Conservation (phyloP, 306 rosid genomes). For the Hylodesmum podocarpum region DNA sequence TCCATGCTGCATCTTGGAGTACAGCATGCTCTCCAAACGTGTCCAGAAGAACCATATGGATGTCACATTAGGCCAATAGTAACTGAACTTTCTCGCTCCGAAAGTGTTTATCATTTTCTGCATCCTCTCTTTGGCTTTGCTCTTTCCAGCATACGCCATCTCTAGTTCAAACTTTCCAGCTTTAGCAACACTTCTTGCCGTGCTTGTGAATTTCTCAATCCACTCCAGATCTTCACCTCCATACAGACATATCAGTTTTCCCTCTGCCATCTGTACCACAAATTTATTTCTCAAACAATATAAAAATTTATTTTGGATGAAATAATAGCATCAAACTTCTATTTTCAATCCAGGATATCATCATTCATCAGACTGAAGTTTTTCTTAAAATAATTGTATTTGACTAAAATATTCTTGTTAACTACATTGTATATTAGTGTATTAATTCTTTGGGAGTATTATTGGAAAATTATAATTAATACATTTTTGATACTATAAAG, state of each 20-base stretch:
- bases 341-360: no score
- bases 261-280: slow-evolving; percentile 48
- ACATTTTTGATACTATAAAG: background rate
- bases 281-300: no score
- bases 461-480: background rate
- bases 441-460: background rate
- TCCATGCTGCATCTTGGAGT: slow-evolving; percentile 57
- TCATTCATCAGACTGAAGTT: no score
- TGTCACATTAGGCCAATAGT: slow-evolving; percentile 48
- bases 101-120: slow-evolving; percentile 43
- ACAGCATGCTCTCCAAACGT: slow-evolving; percentile 79
- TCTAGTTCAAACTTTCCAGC: slow-evolving; percentile 44
- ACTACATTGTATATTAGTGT: no score
- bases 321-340: no score
- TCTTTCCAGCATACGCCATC: slow-evolving; percentile 72
- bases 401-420: no score
- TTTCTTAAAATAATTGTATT: no score
- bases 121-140: slow-evolving; percentile 60
- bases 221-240: slow-evolving; percentile 82
- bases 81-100: slow-evolving; percentile 43
- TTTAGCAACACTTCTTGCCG: slow-evolving; percentile 45
- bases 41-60: slow-evolving; percentile 89
- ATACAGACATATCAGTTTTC: slow-evolving; percentile 58
- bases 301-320: no score
- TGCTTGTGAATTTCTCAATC: slow-evolving; percentile 63